Evolutionary conservation across 371 early-diverging fungal species (phyloP).

Genomic region (Mucor ambiguus): DNA sequence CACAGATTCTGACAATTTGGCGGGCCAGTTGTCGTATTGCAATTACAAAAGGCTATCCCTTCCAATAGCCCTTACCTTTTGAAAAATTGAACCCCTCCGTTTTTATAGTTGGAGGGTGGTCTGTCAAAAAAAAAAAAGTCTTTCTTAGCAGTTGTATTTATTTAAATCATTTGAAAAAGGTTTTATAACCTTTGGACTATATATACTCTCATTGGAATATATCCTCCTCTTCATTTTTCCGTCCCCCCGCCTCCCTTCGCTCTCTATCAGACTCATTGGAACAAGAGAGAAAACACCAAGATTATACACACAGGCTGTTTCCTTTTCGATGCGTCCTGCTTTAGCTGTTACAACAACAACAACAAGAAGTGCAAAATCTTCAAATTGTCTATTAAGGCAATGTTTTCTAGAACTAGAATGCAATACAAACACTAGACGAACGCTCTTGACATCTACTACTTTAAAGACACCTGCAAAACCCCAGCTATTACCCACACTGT

Average conservation of each 20-base stretch:
- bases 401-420: slow-evolving; percentile 8
- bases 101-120: slow-evolving; percentile 2
- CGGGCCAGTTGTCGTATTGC: not conserved
- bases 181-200: slow-evolving; percentile 5
- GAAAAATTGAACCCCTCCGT: slow-evolving; percentile 6
- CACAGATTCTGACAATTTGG: not conserved
- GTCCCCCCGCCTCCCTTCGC: not conserved
- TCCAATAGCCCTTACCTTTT: slow-evolving; percentile 8
- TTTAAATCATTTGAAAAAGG: slow-evolving; percentile 6
- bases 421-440: slow-evolving; percentile 7
- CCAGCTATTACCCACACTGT: slow-evolving; percentile 13
- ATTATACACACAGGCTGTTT: not conserved
- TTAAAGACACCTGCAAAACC: not conserved
- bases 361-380: slow-evolving; percentile 26
- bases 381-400: slow-evolving; percentile 23
- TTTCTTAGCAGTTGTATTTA: slow-evolving; percentile 3
- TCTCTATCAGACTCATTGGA: not conserved
- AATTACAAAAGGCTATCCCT: not conserved
- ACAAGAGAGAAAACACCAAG: not conserved
- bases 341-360: slow-evolving; percentile 28
- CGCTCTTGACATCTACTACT: slow-evolving; percentile 2
- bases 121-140: slow-evolving; percentile 9
- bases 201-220: slow-evolving; percentile 5
- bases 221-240: not conserved
- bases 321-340: slow-evolving; percentile 30